Base-by-base conservation (phyloP, 305 asterid genomes). In the Withania somnifera region DNA sequence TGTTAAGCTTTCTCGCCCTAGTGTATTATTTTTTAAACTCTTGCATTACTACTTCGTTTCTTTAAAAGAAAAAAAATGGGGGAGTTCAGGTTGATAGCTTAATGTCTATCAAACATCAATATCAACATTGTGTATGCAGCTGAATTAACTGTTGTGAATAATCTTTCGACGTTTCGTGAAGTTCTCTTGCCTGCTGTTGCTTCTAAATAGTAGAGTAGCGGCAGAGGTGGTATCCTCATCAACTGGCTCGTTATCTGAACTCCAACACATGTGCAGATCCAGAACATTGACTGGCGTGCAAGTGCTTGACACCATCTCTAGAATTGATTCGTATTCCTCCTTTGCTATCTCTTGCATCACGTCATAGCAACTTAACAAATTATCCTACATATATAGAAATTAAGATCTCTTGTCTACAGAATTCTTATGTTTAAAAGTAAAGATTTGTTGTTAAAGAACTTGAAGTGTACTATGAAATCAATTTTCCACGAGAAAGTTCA, bases 261-360 rank as follows among this genome's bases (percentile, higher is more conserved):
- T 73, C 26, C 87, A 84, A 52, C 83, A 45, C 67, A 60, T 60
- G 79, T 56, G 83, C 79, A 86, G 20, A 42, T 90, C 91, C 24
- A 91, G 88, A 80, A 90, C 92, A 45, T 88, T 90, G 24, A 82
- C 83, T 9, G 95, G 90, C 19, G 91, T 91, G 83, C 83, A 79
- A 2, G 89, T 85, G 83, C 89, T 84, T 58, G 87, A 83, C 24
- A 11, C 85, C 83, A 53, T 47, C 1, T 79, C 86, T 15, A 86
- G 20, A 1, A 80, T 67, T 38, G 90, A 82, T 11, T 83, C 89
- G 38, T 81, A 83, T 10, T 86, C 88, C 5, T 90, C 89, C 80
- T 34, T 87, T 10, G 76, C 89, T 32, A 81, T 82, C 0, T 87
- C 89, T 88, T 83, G 86, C 82, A 87, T 88, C 79, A 80, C 0